Percentiles rank a stretch among this genome's conserved stretches.
These are phyloP conservation scores for Eucalyptus urophylla DNA, from an alignment of 345 rosid species.

Conservation along the genomic window DNA sequence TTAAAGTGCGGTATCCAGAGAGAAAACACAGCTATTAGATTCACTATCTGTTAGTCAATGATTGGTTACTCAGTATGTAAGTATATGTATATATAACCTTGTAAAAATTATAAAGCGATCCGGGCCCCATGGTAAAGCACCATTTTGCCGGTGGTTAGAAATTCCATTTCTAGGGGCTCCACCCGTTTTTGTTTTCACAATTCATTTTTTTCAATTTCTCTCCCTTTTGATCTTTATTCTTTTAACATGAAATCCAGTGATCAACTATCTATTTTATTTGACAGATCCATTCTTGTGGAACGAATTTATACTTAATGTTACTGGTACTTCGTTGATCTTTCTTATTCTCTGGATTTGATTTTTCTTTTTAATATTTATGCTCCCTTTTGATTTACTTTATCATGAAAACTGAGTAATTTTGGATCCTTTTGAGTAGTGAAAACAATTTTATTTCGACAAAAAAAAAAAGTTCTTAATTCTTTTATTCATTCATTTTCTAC, in stretches of 20 bases:
- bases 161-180: not conserved
- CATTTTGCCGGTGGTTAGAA: not conserved
- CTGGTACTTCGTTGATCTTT: too few species aligned
- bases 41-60: not conserved
- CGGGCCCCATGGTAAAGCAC: not conserved
- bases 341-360: too few species aligned
- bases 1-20: not conserved
- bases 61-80: too few species aligned
- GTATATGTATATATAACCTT: not conserved
- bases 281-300: accelerated
- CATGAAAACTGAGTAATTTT: too few species aligned
- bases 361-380: too few species aligned
- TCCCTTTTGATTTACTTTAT: too few species aligned
- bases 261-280: too few species aligned
- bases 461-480: too few species aligned
- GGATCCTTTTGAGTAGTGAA: too few species aligned
- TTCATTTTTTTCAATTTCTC: not conserved
- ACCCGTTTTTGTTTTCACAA: not conserved
- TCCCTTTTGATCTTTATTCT: not conserved
- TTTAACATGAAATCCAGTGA: not conserved
- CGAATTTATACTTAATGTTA: too few species aligned
- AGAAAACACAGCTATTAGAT: not conserved
- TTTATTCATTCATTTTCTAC: not conserved
- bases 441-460: too few species aligned
- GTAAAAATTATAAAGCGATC: not conserved